Percentiles rank a stretch among this genome's conserved stretches.
Evolutionary conservation across 208 protist genomes (phyloP).

Genomic region (Phytomonas serpens): DNA sequence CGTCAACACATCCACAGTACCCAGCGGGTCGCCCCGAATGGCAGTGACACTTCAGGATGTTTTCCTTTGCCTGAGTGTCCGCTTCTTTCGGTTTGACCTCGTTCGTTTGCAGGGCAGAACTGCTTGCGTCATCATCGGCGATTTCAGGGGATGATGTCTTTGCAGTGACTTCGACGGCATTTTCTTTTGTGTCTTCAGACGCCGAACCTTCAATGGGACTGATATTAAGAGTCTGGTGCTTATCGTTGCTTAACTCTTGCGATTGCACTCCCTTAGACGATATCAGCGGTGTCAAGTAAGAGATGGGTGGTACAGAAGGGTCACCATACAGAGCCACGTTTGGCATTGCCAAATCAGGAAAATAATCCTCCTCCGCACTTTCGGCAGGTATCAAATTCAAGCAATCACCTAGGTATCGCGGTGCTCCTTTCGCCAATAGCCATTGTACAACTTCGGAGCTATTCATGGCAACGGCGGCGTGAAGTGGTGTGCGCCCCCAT

Average conservation of each 20-base stretch:
- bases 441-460: constrained; percentile 65
- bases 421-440: constrained; percentile 62
- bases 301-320: constrained; percentile 20
- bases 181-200: constrained; percentile 1
- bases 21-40: constrained; percentile 41
- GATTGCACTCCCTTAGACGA: background rate
- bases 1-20: constrained; percentile 84
- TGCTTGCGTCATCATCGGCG: background rate
- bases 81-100: background rate
- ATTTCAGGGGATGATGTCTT: background rate
- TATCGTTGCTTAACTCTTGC: background rate
- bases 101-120: background rate
- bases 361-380: constrained; percentile 33
- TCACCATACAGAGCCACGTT: constrained; percentile 38
- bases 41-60: constrained; percentile 43
- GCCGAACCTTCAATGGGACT: background rate
- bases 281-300: constrained; percentile 10
- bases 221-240: background rate
- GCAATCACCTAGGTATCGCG: constrained; percentile 60
- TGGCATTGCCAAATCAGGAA: constrained; percentile 42
- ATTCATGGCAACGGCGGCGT: constrained; percentile 69
- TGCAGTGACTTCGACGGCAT: background rate
- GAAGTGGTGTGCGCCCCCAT: constrained; percentile 80
- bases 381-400: constrained; percentile 29
- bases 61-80: background rate